These are phyloP conservation scores for Capsicum baccatum DNA, from an alignment of 257 asterid genomes.

Conservation along the genomic window DNA sequence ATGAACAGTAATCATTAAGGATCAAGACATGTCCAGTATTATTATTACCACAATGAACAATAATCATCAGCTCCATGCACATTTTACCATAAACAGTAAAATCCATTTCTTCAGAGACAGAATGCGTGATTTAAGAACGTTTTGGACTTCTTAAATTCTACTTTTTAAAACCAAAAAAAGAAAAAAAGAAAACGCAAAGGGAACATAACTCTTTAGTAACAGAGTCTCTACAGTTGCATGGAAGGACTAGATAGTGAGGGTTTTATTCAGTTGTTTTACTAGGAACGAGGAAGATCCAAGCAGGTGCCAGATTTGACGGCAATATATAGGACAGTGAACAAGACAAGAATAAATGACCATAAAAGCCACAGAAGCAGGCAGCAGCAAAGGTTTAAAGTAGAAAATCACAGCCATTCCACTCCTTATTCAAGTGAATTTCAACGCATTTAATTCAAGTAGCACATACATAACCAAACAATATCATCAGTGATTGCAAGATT, in stretches of 20 bases:
- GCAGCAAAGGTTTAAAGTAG: neutral
- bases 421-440: neutral
- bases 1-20: neutral
- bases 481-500: neutral
- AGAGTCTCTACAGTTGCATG: neutral
- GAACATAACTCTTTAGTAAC: neutral
- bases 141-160: neutral
- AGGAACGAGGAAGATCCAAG: neutral
- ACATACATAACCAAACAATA: neutral
- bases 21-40: neutral
- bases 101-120: neutral
- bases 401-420: neutral
- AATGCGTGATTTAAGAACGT: neutral
- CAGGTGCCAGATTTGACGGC: neutral
- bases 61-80: neutral
- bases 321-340: neutral
- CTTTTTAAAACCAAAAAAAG: neutral
- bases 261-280: neutral
- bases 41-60: neutral
- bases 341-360: neutral
- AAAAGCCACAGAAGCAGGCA: neutral
- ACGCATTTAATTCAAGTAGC: neutral
- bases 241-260: neutral
- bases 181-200: neutral
- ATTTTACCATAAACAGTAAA: neutral